Evolutionary conservation across 176 grass and related monocot genomes (phyloP).

Genomic region (Aegilops bicornis): DNA sequence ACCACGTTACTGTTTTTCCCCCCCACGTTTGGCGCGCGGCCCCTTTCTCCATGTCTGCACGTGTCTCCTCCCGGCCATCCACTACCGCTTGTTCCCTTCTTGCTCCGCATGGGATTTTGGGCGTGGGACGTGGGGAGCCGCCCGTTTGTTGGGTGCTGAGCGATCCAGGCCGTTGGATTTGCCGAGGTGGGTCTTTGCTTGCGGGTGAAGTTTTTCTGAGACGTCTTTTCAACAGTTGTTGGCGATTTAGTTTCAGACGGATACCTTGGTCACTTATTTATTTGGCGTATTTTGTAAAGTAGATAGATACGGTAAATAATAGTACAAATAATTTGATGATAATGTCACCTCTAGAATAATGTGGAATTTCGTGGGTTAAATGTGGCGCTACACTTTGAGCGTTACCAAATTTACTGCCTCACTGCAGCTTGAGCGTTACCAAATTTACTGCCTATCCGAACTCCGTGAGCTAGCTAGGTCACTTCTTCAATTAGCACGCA

Average conservation of each 20-base stretch:
- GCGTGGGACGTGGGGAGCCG: not conserved
- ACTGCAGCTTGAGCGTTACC: too few relatives aligned
- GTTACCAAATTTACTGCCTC: too few relatives aligned
- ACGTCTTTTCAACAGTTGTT: not conserved
- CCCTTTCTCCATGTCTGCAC: slow-evolving; percentile 43
- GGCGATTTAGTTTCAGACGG: not conserved
- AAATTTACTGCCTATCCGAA: too few relatives aligned
- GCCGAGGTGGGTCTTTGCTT: not conserved
- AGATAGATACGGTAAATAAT: too few relatives aligned
- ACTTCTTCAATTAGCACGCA: not conserved
- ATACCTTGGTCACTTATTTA: not conserved
- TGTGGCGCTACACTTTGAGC: too few relatives aligned
- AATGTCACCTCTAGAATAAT: too few relatives aligned
- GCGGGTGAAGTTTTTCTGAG: not conserved
- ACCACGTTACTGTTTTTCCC: not conserved
- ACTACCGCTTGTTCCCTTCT: not conserved
- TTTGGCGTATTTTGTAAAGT: not conserved
- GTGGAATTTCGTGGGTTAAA: too few relatives aligned
- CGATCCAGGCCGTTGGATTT: not conserved
- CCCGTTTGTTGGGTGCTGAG: not conserved
- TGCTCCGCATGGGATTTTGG: not conserved
- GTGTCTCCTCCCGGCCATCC: slow-evolving; percentile 14
- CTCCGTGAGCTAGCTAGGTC: too few relatives aligned
- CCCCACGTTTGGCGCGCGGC: slow-evolving; percentile 19
- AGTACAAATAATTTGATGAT: too few relatives aligned